A percentile compares a stretch with the other conserved stretches of the same genome.
phyloP scores from a whole-genome alignment of 1,139 yeast genomes.

The Hansenula sp. region DNA sequence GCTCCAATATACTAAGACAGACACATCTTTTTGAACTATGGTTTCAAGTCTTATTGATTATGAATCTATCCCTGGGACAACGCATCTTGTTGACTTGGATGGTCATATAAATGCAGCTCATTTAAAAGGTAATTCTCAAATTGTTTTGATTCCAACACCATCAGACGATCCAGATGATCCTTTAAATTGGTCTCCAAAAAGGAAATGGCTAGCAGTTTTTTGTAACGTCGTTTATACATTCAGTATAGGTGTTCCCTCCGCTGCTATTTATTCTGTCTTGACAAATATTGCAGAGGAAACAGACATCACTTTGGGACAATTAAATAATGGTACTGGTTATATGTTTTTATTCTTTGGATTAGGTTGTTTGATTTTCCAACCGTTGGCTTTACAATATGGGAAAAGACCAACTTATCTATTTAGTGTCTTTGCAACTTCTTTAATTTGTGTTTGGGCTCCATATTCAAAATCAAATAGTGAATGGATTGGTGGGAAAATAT shows the following conservation, averaged over 20 bases:
- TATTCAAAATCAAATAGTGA: constrained; percentile 33
- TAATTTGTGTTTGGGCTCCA: constrained; percentile 41
- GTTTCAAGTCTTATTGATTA: no score
- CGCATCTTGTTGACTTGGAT: no score
- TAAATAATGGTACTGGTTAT: constrained; percentile 50
- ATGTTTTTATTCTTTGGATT: constrained; percentile 41
- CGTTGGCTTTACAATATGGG: constrained; percentile 49
- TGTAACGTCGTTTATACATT: constrained; percentile 35
- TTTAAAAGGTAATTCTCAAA: not conserved
- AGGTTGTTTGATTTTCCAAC: constrained; percentile 45
- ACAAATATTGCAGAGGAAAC: constrained; percentile 36
- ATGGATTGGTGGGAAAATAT: constrained; percentile 31
- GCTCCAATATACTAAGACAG: no score
- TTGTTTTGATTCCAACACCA: constrained; percentile 13
- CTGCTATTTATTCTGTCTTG: constrained; percentile 42
- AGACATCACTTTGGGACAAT: constrained; percentile 34
- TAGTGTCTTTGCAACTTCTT: constrained; percentile 31
- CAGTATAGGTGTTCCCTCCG: constrained; percentile 42
- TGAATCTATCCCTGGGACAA: no score
- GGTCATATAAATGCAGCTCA: no score
- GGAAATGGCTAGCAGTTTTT: not conserved
- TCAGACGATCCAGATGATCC: constrained; percentile 1
- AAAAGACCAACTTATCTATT: constrained; percentile 42
- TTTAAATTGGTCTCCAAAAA: not conserved
- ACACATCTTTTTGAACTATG: no score